Evolutionary conservation across 2,329 filamentous ascomycete species (phyloP), one percentile per base, ranked within the genome.

Genomic region (Aspergillus hiratsukae): DNA sequence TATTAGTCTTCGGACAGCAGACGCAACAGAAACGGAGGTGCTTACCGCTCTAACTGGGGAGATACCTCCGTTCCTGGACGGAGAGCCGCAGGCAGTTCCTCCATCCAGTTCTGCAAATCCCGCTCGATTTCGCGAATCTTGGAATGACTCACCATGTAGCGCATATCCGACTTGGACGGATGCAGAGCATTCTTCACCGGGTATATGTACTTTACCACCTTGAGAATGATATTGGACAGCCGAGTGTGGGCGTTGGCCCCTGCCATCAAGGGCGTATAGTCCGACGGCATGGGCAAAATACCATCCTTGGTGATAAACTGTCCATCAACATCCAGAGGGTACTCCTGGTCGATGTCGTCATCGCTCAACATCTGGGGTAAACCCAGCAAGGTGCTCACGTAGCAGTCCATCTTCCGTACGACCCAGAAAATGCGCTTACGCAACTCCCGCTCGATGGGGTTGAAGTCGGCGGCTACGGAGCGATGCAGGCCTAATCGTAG

Each of bases 401-500:
- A 80, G 45, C 76, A 75, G 59, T 81, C 78, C 74, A 80, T 77
- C 58, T 78, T 80, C 48, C 77, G 75, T 21, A 80, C 66, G 10
- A 78, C 70, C 78, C 78, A 80, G 61, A 80, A 80, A 51, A 78
- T 86, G 60, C 88, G 83, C 69, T 89, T 88, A 49, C 87, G 85
- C 49, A 89, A 82, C 72, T 91, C 87, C 65, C 87, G 84, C 66
- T 87, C 86, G 52, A 91, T 82, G 50, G 87, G 86, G 64, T 90
- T 87, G 58, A 88, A 83, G 54, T 83, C 81, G 49, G 87, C 84
- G 11, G 85, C 78, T 5, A 93, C 75, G 58, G 88, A 84, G 52
- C 90, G 86, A 70, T 94, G 90, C 27, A 93, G 77, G 7, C 90
- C 90, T 75, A 93, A 86, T 28, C 89, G 84, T 35, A 93, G 74